phyloP scores from a whole-genome alignment of 2,329 filamentous ascomycete genomes.

The Bipolaris zeicola region DNA sequence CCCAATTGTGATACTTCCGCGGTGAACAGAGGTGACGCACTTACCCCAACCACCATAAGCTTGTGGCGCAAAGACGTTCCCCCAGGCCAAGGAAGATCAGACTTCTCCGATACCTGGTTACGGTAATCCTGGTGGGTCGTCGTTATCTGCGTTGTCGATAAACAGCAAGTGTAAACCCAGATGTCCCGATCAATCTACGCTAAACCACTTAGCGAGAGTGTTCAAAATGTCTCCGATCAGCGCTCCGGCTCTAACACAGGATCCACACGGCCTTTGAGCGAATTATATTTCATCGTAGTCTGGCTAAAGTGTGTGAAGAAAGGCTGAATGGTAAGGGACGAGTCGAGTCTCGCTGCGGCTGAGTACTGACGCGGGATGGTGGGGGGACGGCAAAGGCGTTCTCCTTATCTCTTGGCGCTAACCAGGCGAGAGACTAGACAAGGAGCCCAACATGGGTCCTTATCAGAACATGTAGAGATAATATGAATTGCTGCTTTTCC shows the following conservation, averaged over 20 bases:
- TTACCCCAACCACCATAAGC: conserved; percentile 26
- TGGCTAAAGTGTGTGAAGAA: conserved; percentile 7
- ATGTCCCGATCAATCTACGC: conserved; percentile 25
- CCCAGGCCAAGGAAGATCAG: conserved; percentile 31
- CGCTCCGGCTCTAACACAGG: conserved; percentile 21
- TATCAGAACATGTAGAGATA: conserved; percentile 39
- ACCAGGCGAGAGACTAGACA: conserved; percentile 28
- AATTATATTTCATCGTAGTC: conserved; percentile 15
- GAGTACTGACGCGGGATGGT: conserved; percentile 37
- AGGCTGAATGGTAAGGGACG: conserved; percentile 26
- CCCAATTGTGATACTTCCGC: conserved; percentile 41
- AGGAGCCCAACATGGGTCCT: conserved; percentile 29
- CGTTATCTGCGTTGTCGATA: conserved; percentile 36
- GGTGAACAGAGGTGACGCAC: conserved; percentile 39
- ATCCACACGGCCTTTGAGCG: conserved; percentile 12
- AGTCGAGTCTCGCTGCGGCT: conserved; percentile 21
- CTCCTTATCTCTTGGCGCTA: conserved; percentile 45
- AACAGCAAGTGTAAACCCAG: conserved; percentile 15
- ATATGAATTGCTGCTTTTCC: conserved; percentile 39
- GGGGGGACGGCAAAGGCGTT: conserved; percentile 39
- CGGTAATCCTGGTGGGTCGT: conserved; percentile 22
- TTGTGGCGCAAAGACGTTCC: conserved; percentile 24
- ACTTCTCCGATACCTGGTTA: conserved; percentile 26
- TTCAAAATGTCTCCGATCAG: conserved; percentile 22
- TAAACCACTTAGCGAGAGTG: conserved; percentile 14